Evolutionary conservation across 2,329 filamentous ascomycete species (phyloP).

Genomic region (Talaromyces sp.): DNA sequence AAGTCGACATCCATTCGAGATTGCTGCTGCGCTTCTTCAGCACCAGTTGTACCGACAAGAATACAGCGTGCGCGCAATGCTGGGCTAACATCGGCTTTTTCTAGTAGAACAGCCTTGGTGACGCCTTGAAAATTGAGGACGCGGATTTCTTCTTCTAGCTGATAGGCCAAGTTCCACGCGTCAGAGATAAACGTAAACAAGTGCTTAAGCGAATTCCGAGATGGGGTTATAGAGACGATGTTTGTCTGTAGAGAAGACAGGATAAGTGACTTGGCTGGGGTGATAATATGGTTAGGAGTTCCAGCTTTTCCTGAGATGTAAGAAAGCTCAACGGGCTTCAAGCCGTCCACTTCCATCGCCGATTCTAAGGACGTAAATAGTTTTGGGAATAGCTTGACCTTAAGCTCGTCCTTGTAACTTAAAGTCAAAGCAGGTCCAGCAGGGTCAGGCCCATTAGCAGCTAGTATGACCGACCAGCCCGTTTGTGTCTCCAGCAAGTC

Average conservation of each 20-base stretch:
- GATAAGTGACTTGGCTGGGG: conserved; percentile 37
- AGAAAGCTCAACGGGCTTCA: conserved; percentile 29
- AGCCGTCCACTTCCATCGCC: conserved; percentile 18
- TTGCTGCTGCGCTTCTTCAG: conserved; percentile 10
- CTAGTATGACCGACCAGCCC: conserved; percentile 42
- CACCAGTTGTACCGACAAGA: conserved; percentile 24
- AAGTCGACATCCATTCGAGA: conserved; percentile 36
- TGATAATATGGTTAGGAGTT: conserved; percentile 16
- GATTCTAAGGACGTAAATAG: conserved; percentile 26
- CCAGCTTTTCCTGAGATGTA: conserved; percentile 23
- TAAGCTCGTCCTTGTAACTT: conserved; percentile 38
- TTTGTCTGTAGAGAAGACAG: conserved; percentile 38
- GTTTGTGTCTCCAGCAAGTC: conserved; percentile 36
- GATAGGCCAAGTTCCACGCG: conserved; percentile 39
- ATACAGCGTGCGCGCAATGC: conserved; percentile 36
- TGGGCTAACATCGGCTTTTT: conserved; percentile 19
- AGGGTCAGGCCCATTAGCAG: conserved; percentile 21
- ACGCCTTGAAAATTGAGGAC: conserved; percentile 43
- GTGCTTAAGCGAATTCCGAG: conserved; percentile 30
- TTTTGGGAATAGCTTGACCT: conserved; percentile 39
- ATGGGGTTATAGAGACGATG: conserved; percentile 31
- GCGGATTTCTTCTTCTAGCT: conserved; percentile 40
- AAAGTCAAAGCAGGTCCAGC: conserved; percentile 35
- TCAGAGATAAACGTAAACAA: conserved; percentile 38
- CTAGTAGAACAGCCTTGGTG: conserved; percentile 32